Evolutionary conservation across 371 early-diverging fungal genomes (phyloP), one percentile per base, ranked within the genome.

Genomic region (Saksenaea oblongispora): DNA sequence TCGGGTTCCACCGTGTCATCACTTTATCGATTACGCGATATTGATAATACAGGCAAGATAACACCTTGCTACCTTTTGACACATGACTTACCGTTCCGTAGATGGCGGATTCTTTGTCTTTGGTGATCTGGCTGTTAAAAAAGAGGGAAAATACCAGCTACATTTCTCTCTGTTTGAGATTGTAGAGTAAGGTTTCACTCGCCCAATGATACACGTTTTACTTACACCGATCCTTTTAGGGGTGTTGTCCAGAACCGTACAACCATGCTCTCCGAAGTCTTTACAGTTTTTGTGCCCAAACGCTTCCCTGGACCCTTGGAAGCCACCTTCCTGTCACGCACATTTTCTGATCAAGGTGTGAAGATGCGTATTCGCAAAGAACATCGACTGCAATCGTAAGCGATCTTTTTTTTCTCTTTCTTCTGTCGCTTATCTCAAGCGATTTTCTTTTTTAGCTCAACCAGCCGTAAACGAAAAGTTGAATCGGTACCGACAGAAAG

Each of bases 31-130:
- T 55, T 82, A 22, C 65, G 77, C n/a, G 75, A 82, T 60, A 56
- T 77, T 17, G 78, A 82, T 59, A 79, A 82, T 59, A 65, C 67
- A 59, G 78, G 78, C 72, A 72, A n/a, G 60, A 22, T 18, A 35
- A 56, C 28, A 18, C 1, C 11, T 18, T 44, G n/a, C 41, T 27
- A 9, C 5, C 54, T 31, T 54, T 17, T 22, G 11, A 3, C 15
- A n/a, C 14, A 18, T 31, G 44, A 15, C 28, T 42, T n/a, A 27
- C 15, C 41, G 28, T 56, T 57, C n/a, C 54, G 54, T 39, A 72
- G 94, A 95, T 56, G 97, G 94, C 28, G 95, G 93, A 9, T 97
- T 95, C 73, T 97, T 96, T 75, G 95, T 97, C 17, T 98, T 97
- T 79, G 94, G 94, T 13, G 98, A 98, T 66, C 74, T 98, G 44